Evolutionary conservation across 768 basidiomycete species (phyloP), one percentile per base, ranked within the genome.

Genomic region (Panus rudis): DNA sequence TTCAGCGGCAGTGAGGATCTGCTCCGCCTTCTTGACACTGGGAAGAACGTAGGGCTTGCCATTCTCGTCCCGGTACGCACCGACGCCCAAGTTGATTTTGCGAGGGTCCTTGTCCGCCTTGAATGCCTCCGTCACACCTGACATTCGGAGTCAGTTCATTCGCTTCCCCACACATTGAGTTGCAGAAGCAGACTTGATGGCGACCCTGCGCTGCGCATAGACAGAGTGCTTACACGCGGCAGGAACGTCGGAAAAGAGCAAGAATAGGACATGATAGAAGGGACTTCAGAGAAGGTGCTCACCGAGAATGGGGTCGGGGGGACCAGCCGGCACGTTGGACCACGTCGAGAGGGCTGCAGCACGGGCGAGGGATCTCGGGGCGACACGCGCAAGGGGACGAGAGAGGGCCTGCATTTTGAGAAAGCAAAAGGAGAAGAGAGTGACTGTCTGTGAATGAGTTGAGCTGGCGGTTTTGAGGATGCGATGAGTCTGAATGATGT

Each of bases 71-170:
- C 96, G 79, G 73, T 92, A 97, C 34, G 91, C 89, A 56, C 96
- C 96, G 52, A 97, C 96, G 59, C 96, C 96, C 46, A 99, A 75
- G 69, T 98, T 99, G 59, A 99, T 94, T 66, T 98, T 98, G 52
- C 82, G 81, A 14, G 87, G 71, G 62, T 87, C 81, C 56, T 79
- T 83, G 77, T 97, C 92, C 33, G 91, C 90, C 70, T 93, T 96
- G 79, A 92, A 99, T 22, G 92, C 91, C 60, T 97, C 94, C 22
- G 88, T 85, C 38, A 99, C 76, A 49, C 89, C 86, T 89, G 53
- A n/a, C 14, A 16, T 41, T 25, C 14, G 17, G 40, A 41, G 44
- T 52, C 45, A 53, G 44, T 27, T 25, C 8, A 38, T 22, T 26
- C 19, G 14, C 19, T 22, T 35, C 35, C 34, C 38, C 12, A 20